Base-by-base conservation (phyloP, 2,329 filamentous ascomycete species). In the Xylaria hypoxylon region DNA sequence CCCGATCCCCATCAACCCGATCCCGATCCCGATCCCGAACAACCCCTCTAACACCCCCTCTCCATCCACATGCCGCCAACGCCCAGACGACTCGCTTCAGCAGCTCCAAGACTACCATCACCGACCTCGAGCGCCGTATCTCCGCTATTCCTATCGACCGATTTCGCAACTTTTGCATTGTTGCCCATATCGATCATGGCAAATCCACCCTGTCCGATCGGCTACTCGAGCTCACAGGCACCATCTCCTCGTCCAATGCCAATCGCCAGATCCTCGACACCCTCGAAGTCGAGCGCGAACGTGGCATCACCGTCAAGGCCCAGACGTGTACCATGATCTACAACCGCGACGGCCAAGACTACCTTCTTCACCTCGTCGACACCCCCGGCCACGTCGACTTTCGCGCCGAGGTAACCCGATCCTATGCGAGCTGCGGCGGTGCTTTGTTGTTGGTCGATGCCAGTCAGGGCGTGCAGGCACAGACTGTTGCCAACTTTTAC, bases 251-350 rank as follows among this genome's bases (percentile, higher is more conserved):
- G 0, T 94, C 93, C 67, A 86, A 83, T 65, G 86, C 86, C 56
- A 97, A 97, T 79, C 97, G 97, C 81, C 96, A 99, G 84, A 93
- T 98, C 69, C 84, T 99, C 70, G 96, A 99, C 81, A 97, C 97
- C 79, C 87, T 99, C 40, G 96, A 99, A 78, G 96, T 99, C 62
- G 96, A 99, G 82, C 87, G 96, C 58, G 94, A 98, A 80, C 89
- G 96, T 44, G 96, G 96, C 68, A 99, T 99, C 78, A 99, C 96
- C 0, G 96, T 99, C 78, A 99, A 99, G 83, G 96, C 96, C 62
- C 96, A 99, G 83, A 98, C 96, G 64, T 98, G 96, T 80, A 96
- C 91, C 62, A 99, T 99, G 96, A 87, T 99, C 59, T 97, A 97
- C 83, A 93, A 91, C 31, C 85, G 97, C 81, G 83, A 91, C 19